Evolutionary conservation across 2,329 filamentous ascomycete genomes (phyloP), one percentile per base, ranked within the genome.

Genomic region (Xylaria sp.): DNA sequence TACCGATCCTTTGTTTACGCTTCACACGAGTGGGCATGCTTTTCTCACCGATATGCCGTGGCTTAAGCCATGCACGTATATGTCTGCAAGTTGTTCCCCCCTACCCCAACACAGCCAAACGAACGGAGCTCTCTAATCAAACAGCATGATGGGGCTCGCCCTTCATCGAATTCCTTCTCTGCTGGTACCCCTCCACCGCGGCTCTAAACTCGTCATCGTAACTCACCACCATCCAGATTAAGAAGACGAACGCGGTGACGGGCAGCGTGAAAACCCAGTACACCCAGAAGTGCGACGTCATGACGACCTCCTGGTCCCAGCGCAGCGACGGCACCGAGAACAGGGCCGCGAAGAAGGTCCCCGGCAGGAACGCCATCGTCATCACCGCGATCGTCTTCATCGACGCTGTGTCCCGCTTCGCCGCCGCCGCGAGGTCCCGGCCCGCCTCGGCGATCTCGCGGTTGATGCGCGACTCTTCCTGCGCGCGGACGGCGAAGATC

Each of bases 261-360:
- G 80, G 80, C 21, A 84, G 72, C 0, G 81, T 81, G 41, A 84
- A 79, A 0, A 78, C 83, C 81, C 79, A 84, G 67, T 82, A 83
- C 10, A 82, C 77, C 64, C 67, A 68, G 49, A 69, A 67, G 1
- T 57, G 63, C 33, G 11, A 15, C 33, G 33, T 47, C 19, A 47
- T 48, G 15, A 69, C 37, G 6, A 31, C 38, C 4, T 54, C 46
- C 1, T 29, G 11, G 25, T 65, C 48, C 66, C 62, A 70, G 10
- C 65, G 33, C 23, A 71, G 55, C 2, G 67, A 65, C 2, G 70
- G 68, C 21, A 72, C 54, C 2, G 68, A 63, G 46, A 72, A 68
- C 6, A 73, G 56, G n/a, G 67, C 59, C 29, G 70, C 68, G 54
- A 72, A 68, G 35, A 73, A 71, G 7, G 65, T 73, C 10, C 60